Conservation (phyloP, 169 alveolate genomes). For the Babesia ovata region DNA sequence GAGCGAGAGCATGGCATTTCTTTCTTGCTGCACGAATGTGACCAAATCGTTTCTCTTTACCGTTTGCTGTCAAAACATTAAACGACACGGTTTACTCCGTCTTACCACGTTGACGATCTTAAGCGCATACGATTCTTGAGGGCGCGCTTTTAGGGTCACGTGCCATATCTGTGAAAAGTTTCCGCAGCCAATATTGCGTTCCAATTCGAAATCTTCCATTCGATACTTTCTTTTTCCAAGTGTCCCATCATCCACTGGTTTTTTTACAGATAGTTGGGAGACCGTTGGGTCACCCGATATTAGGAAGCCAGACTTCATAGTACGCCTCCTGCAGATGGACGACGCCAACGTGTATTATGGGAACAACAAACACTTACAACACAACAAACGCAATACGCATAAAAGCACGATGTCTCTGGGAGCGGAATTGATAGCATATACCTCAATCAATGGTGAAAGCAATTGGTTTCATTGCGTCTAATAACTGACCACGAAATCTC, state of each 20-base stretch:
- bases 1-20: conserved; percentile 69
- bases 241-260: conserved; percentile 10
- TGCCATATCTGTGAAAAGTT: conserved; percentile 81
- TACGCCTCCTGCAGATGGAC: not conserved
- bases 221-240: conserved; percentile 61
- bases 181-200: conserved; percentile 80
- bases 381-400: no score
- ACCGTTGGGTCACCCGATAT: conserved; percentile 44
- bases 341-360: not conserved
- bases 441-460: no score
- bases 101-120: conserved; percentile 76
- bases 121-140: conserved; percentile 74
- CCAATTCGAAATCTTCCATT: conserved; percentile 76
- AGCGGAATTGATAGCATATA: no score
- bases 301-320: conserved; percentile 62
- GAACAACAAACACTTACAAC: not conserved
- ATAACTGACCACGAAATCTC: no score
- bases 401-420: not conserved
- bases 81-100: no score
- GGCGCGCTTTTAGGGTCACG: conserved; percentile 76
- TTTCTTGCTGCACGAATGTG: conserved; percentile 77
- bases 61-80: conserved; percentile 49
- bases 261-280: conserved; percentile 35
- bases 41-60: conserved; percentile 67
- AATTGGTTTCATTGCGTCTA: no score